Evolutionary conservation across 345 rosid genomes (phyloP).

Genomic region (Litchi chinensis): DNA sequence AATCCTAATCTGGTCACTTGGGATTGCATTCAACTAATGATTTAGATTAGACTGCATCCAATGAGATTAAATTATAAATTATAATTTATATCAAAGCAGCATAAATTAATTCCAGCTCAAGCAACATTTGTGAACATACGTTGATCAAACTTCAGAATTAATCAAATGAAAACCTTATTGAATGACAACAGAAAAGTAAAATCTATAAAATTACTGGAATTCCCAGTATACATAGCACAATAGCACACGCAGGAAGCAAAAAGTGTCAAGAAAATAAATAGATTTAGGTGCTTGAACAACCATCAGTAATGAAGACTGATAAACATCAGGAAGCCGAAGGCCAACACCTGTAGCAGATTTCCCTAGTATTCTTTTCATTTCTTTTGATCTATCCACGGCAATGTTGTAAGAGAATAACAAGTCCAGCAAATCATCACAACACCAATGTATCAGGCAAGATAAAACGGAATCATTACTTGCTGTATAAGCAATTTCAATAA

Average conservation of each 20-base stretch:
- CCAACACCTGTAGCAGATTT: conserved; percentile 96
- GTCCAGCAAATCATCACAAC: conserved; percentile 53
- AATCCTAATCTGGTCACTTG: no score
- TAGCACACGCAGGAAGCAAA: background rate
- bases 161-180: background rate
- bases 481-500: background rate
- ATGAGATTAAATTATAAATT: no score
- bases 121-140: background rate
- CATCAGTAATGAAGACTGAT: conserved; percentile 50
- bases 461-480: background rate
- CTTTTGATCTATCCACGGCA: conserved; percentile 82
- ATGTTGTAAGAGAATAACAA: conserved; percentile 85
- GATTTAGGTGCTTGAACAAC: conserved; percentile 2
- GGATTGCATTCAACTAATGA: no score
- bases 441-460: background rate
- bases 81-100: background rate
- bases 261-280: background rate
- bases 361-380: conserved; percentile 68
- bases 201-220: background rate
- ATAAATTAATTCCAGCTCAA: background rate
- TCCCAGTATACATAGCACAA: background rate
- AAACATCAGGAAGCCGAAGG: conserved; percentile 83
- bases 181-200: background rate
- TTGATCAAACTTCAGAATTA: background rate
- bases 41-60: no score